Evolutionary conservation across 441 rosid species (phyloP).

Genomic region (Euphorbia schlechtendalii): DNA sequence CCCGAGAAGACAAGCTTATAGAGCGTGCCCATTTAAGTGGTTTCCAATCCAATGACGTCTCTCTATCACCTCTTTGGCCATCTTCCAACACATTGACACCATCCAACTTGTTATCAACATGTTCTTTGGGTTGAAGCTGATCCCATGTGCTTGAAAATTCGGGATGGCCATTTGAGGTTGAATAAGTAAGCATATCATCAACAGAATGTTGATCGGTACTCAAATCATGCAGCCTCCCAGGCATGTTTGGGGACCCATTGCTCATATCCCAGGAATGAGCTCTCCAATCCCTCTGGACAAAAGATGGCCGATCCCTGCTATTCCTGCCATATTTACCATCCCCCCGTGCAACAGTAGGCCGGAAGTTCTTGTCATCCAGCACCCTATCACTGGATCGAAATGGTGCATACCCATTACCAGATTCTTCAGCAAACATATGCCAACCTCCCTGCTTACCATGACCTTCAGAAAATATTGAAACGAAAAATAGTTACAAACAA

Average conservation of each 20-base stretch:
- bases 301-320: conserved; percentile 55
- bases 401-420: conserved; percentile 54
- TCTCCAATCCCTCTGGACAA: conserved; percentile 68
- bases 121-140: conserved; percentile 42
- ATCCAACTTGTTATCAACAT: conserved; percentile 37
- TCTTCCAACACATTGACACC: conserved; percentile 39
- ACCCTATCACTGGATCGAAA: conserved; percentile 54
- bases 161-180: conserved; percentile 38
- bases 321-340: conserved; percentile 71
- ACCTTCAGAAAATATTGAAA: conserved; percentile 53
- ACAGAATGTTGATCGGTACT: conserved; percentile 52
- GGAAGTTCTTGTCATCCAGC: conserved; percentile 51
- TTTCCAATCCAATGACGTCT: conserved; percentile 64
- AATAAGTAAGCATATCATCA: conserved; percentile 42
- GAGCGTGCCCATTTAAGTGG: conserved; percentile 74
- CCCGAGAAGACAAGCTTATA: conserved; percentile 82
- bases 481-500: conserved; percentile 21
- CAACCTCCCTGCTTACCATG: conserved; percentile 91
- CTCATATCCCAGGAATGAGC: conserved; percentile 58
- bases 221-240: conserved; percentile 41
- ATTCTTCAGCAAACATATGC: conserved; percentile 63
- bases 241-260: conserved; percentile 51
- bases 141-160: conserved; percentile 44
- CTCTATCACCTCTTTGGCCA: conserved; percentile 48
- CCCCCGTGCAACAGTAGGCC: conserved; percentile 47